These are phyloP conservation scores for Trichoderma hamatum DNA, from an alignment of 2,329 filamentous ascomycete genomes.

Conservation along the genomic window DNA sequence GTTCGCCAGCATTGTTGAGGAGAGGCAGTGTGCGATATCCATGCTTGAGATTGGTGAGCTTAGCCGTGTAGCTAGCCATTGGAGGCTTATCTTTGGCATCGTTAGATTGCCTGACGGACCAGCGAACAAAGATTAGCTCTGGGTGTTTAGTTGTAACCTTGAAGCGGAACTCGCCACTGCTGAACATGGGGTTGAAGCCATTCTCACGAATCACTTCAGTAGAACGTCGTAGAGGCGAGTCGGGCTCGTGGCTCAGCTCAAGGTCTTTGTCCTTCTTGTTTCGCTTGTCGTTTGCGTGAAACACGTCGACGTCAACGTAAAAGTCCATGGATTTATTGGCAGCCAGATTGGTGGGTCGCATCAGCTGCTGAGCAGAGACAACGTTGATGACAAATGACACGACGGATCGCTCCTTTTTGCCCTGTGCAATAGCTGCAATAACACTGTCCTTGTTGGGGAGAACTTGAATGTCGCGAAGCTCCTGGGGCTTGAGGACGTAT, in stretches of 20 bases:
- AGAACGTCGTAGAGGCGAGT: conserved; percentile 72
- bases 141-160: conserved; percentile 91
- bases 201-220: conserved; percentile 84
- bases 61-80: conserved; percentile 88
- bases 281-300: conserved; percentile 89
- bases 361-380: conserved; percentile 92
- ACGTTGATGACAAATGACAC: conserved; percentile 85
- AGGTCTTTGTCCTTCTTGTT: conserved; percentile 79
- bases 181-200: conserved; percentile 88
- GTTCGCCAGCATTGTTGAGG: conserved; percentile 84
- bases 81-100: conserved; percentile 63
- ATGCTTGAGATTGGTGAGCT: conserved; percentile 84
- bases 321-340: conserved; percentile 79
- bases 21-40: conserved; percentile 92
- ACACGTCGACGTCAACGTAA: conserved; percentile 93
- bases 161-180: conserved; percentile 74
- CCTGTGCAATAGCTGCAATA: conserved; percentile 53
- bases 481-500: conserved; percentile 90
- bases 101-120: conserved; percentile 84
- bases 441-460: conserved; percentile 52
- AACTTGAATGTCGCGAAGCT: conserved; percentile 73
- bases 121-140: conserved; percentile 89
- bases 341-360: conserved; percentile 75
- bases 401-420: conserved; percentile 76
- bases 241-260: conserved; percentile 48